Percentiles rank a stretch among this genome's conserved stretches.
phyloP scores from a whole-genome alignment of 139 green algal genomes.

The Coccomyxa sp. region DNA sequence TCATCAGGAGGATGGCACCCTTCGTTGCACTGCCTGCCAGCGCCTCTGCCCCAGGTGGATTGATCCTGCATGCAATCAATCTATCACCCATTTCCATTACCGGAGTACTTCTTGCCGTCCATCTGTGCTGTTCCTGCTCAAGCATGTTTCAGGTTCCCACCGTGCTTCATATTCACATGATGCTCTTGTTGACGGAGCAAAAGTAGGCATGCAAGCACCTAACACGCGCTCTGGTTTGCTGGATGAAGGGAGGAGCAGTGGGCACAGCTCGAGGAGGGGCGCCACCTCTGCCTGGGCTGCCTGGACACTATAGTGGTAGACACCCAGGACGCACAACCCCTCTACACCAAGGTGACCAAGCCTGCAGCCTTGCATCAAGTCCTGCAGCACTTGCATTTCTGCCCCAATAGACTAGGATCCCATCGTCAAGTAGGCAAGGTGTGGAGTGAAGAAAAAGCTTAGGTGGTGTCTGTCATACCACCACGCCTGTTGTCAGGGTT shows the following conservation, averaged over 20 bases:
- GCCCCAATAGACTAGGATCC: too few relatives aligned
- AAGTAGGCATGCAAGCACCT: neutral
- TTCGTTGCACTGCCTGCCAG: slow-evolving; percentile 62
- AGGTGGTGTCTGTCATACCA: too few relatives aligned
- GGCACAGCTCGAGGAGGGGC: slow-evolving; percentile 56
- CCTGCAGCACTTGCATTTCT: too few relatives aligned
- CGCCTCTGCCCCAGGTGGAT: slow-evolving; percentile 29
- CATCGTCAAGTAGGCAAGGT: too few relatives aligned
- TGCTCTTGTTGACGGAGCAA: neutral
- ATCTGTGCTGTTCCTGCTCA: neutral
- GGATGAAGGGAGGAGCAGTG: slow-evolving; percentile 28
- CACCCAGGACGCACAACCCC: slow-evolving; percentile 64
- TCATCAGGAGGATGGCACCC: slow-evolving; percentile 52
- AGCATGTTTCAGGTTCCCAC: neutral
- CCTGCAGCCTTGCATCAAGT: too few relatives aligned
- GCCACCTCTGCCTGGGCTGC: slow-evolving; percentile 79
- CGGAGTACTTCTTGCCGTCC: neutral
- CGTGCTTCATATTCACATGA: neutral
- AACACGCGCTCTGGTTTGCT: neutral
- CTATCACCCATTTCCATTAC: neutral
- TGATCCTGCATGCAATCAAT: neutral
- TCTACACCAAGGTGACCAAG: slow-evolving; percentile 62
- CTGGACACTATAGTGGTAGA: slow-evolving; percentile 68
- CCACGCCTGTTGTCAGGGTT: too few relatives aligned
- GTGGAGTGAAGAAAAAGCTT: too few relatives aligned